Percentiles rank a stretch among this genome's conserved stretches.
These are phyloP conservation scores for Salix suchowensis DNA, from an alignment of 345 rosid species.

Conservation along the genomic window DNA sequence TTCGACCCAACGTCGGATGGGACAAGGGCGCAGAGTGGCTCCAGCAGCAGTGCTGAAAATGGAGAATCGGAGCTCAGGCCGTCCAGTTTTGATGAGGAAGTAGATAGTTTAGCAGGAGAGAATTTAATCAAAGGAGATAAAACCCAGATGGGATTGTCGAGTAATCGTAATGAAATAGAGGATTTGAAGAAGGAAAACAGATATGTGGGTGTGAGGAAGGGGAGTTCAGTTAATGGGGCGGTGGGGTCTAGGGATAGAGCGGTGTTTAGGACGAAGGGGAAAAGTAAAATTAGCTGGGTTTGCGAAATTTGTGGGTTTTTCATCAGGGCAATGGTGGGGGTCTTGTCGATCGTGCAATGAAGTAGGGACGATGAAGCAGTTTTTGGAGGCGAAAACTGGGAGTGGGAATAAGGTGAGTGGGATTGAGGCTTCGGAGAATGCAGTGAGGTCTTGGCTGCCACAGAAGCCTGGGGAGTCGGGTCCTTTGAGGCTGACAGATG, in stretches of 20 bases:
- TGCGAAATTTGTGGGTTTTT: slow-evolving; percentile 65
- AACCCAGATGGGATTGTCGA: slow-evolving; percentile 9
- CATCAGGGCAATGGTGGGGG: slow-evolving; percentile 96
- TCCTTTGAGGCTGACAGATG: slow-evolving; percentile 57
- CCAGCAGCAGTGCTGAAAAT: background rate
- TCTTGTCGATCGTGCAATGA: slow-evolving; percentile 49
- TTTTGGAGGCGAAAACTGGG: slow-evolving; percentile 25
- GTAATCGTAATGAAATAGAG: slow-evolving; percentile 9
- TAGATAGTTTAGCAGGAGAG: background rate
- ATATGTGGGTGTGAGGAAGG: slow-evolving; percentile 6
- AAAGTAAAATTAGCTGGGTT: slow-evolving; percentile 47
- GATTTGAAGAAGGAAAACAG: slow-evolving; percentile 11
- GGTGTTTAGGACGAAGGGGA: slow-evolving; percentile 45
- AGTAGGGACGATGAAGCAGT: slow-evolving; percentile 59
- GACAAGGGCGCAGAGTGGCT: background rate
- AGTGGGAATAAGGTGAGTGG: slow-evolving; percentile 33
- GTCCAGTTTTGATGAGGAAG: slow-evolving; percentile 2
- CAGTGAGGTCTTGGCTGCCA: slow-evolving; percentile 58
- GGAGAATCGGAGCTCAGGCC: slow-evolving; percentile 1
- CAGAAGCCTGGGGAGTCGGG: slow-evolving; percentile 36
- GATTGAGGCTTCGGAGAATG: slow-evolving; percentile 36
- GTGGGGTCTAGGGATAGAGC: slow-evolving; percentile 23
- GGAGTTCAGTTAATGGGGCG: slow-evolving; percentile 3
- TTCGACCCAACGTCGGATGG: slow-evolving; percentile 22
- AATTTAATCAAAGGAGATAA: background rate